phyloP scores from a whole-genome alignment of 2,329 filamentous ascomycete species.

The Fusarium citri region DNA sequence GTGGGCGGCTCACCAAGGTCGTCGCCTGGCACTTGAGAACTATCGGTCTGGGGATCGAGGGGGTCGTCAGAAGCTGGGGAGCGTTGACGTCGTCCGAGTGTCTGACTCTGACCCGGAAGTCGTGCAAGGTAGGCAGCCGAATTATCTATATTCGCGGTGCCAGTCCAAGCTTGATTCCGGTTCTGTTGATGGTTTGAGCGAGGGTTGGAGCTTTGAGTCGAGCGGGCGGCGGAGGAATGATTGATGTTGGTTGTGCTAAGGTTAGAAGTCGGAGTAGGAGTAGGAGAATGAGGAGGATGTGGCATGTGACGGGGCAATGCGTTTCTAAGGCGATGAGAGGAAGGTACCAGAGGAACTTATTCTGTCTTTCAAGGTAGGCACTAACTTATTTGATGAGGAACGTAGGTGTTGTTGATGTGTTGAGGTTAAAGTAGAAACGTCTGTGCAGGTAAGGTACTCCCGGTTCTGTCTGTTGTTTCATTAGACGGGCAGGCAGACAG shows the following conservation, averaged over 20 bases:
- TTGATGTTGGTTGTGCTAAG: conserved; percentile 56
- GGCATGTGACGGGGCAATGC: conserved; percentile 49
- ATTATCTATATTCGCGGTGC: conserved; percentile 57
- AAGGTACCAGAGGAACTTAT: not conserved
- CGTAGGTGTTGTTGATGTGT: not conserved
- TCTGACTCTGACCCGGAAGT: conserved; percentile 49
- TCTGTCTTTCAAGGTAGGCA: not conserved
- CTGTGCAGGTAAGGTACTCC: conserved; percentile 11
- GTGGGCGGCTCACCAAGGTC: conserved; percentile 42
- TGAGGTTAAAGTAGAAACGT: conserved; percentile 14
- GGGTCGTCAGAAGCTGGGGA: conserved; percentile 52
- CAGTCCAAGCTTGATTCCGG: conserved; percentile 46
- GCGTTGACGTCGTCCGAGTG: conserved; percentile 69
- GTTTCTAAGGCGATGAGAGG: not conserved
- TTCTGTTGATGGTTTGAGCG: conserved; percentile 42
- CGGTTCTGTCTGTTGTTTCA: not conserved
- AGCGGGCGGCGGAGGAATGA: conserved; percentile 41
- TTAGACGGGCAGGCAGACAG: not conserved
- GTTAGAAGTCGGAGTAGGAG: conserved; percentile 59
- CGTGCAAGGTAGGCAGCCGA: conserved; percentile 47
- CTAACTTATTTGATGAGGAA: not conserved
- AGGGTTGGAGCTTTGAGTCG: conserved; percentile 23
- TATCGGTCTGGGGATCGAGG: conserved; percentile 50
- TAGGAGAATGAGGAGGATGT: conserved; percentile 63
- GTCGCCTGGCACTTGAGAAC: conserved; percentile 35